Conservation (phyloP, 768 basidiomycete genomes). For the Xerocomellus dryophilus region DNA sequence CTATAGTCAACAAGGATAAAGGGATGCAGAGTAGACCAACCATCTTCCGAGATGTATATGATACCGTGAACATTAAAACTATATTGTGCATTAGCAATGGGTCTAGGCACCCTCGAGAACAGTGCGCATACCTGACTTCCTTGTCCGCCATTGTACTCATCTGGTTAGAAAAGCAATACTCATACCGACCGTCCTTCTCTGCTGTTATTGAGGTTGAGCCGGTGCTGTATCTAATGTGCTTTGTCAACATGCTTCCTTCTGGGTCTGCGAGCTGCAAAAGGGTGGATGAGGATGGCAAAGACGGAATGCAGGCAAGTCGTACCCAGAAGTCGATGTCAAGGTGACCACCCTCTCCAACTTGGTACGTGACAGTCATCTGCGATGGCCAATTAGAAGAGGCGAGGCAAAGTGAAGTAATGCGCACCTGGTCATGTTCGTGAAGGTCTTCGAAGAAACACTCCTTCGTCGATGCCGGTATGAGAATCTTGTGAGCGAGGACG, state of each 20-base stretch:
- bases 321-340: slow-evolving; percentile 99
- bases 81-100: background rate
- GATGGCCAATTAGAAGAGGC: background rate
- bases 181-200: slow-evolving; percentile 79
- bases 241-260: slow-evolving; percentile 58
- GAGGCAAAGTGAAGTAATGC: background rate
- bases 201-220: slow-evolving; percentile 88
- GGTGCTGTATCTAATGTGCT: slow-evolving; percentile 84
- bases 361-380: slow-evolving; percentile 99
- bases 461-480: slow-evolving; percentile 73
- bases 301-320: slow-evolving; percentile 13
- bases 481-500: slow-evolving; percentile 64
- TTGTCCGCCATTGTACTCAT: slow-evolving; percentile 98
- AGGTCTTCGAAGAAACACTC: slow-evolving; percentile 98
- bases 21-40: slow-evolving; percentile 36
- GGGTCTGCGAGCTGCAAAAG: slow-evolving; percentile 75
- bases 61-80: slow-evolving; percentile 99
- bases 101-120: background rate
- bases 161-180: slow-evolving; percentile 98
- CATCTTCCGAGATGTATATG: slow-evolving; percentile 89
- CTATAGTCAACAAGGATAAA: background rate
- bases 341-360: slow-evolving; percentile 96
- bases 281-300: background rate
- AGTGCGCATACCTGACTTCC: slow-evolving; percentile 68
- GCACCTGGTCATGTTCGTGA: slow-evolving; percentile 84